Evolutionary conservation across 179 eudicot genomes (phyloP).

Genomic region (Heliamphora pulchella): DNA sequence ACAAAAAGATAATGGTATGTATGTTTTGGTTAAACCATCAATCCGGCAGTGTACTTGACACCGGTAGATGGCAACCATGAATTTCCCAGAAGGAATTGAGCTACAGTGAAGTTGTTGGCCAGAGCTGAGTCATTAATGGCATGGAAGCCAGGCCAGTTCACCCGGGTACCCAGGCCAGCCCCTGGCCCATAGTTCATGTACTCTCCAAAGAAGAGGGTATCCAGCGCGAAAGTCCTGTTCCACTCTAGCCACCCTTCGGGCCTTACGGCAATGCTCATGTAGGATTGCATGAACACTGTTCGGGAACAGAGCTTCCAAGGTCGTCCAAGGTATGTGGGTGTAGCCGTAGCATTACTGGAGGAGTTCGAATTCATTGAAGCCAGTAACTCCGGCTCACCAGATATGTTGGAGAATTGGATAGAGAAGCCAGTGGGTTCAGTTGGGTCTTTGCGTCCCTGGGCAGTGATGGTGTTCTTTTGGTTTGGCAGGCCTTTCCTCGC

Average conservation of each 20-base stretch:
- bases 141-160: conserved; percentile 66
- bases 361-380: background rate
- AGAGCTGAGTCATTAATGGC: conserved; percentile 42
- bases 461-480: conserved; percentile 78
- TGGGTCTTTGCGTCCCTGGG: conserved; percentile 72
- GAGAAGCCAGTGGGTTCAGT: conserved; percentile 59
- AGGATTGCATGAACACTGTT: conserved; percentile 64
- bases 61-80: conserved; percentile 73
- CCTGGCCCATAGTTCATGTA: conserved; percentile 61
- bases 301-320: conserved; percentile 74
- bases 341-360: conserved; percentile 1
- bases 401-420: conserved; percentile 54
- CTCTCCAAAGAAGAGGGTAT: conserved; percentile 60
- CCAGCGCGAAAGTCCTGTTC: conserved; percentile 46
- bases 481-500: conserved; percentile 52
- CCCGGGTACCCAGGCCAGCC: conserved; percentile 28
- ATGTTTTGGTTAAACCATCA: conserved; percentile 18
- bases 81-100: conserved; percentile 57
- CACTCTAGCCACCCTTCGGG: conserved; percentile 79
- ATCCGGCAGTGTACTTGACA: conserved; percentile 50
- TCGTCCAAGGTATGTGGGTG: conserved; percentile 53
- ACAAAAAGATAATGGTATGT: background rate
- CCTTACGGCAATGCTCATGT: conserved; percentile 37
- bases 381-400: conserved; percentile 33
- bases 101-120: conserved; percentile 51